phyloP scores from a whole-genome alignment of 495 filamentous ascomycete genomes.

The Bombardia bombarda region DNA sequence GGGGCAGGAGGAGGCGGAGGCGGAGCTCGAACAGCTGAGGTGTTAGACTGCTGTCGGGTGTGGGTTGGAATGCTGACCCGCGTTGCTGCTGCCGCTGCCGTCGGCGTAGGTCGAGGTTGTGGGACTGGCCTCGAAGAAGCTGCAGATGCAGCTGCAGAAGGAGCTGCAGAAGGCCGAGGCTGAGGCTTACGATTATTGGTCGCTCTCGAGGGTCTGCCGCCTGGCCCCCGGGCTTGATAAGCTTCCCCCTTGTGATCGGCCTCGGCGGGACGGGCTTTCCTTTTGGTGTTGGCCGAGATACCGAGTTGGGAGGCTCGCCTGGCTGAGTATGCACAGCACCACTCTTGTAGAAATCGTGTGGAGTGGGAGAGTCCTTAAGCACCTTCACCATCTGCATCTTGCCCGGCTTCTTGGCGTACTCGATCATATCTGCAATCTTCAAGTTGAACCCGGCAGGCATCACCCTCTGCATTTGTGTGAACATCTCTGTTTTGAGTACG shows the following conservation, averaged over 20 bases:
- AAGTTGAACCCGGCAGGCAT: conserved; percentile 74
- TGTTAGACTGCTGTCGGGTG: conserved; percentile 35
- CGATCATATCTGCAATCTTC: conserved; percentile 74
- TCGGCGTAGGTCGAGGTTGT: conserved; percentile 30
- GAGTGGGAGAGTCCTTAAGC: conserved; percentile 68
- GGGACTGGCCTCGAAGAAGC: conserved; percentile 39
- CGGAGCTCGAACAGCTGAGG: conserved; percentile 47
- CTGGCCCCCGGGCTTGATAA: conserved; percentile 87
- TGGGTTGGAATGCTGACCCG: conserved; percentile 30
- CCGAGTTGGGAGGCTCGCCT: conserved; percentile 76
- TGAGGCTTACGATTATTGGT: conserved; percentile 44
- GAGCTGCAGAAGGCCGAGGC: conserved; percentile 25
- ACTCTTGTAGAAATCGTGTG: conserved; percentile 91
- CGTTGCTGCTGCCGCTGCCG: conserved; percentile 13
- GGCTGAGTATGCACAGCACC: conserved; percentile 76
- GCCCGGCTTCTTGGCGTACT: conserved; percentile 97
- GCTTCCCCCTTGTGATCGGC: conserved; percentile 83
- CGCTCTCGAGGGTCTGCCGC: conserved; percentile 66
- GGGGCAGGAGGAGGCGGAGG: conserved; percentile 67
- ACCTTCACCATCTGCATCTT: conserved; percentile 84
- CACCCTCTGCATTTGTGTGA: conserved; percentile 72
- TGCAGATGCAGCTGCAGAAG: conserved; percentile 18
- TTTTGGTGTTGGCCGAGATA: conserved; percentile 78
- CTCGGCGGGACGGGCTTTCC: conserved; percentile 75
- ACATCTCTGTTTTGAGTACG: conserved; percentile 94